A percentile compares a stretch with the other conserved stretches of the same genome.
phyloP scores from a whole-genome alignment of 2,329 filamentous ascomycete genomes.

The Colletotrichum simmondsii region DNA sequence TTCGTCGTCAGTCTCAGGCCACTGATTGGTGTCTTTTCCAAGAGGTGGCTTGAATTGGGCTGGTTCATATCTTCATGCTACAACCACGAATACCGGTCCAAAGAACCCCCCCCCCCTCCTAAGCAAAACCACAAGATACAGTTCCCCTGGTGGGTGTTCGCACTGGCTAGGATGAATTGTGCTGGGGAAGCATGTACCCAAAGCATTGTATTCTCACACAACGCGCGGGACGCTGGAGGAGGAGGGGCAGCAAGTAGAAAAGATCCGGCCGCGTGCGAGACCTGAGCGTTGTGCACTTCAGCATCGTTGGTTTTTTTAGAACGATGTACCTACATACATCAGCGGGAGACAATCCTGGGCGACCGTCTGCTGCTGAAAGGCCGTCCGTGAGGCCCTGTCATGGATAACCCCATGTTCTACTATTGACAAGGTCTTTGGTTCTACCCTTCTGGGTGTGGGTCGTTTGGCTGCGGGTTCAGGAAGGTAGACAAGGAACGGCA shows the following conservation, averaged over 20 bases:
- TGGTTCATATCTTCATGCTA: constrained; percentile 27
- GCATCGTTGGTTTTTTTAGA: background rate
- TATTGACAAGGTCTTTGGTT: constrained; percentile 26
- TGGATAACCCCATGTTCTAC: constrained; percentile 3
- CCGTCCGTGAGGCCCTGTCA: constrained; percentile 1
- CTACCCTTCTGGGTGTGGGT: background rate
- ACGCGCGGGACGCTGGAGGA: background rate
- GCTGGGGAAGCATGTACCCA: background rate
- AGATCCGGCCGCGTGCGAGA: background rate
- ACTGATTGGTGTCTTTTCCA: constrained; percentile 30
- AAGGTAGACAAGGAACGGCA: background rate
- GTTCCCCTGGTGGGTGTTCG: background rate
- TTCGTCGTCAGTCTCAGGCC: constrained; percentile 35
- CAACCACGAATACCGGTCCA: background rate
- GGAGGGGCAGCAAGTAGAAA: background rate
- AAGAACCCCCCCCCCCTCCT: background rate
- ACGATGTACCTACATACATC: background rate
- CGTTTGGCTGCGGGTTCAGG: background rate
- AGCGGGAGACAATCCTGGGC: background rate
- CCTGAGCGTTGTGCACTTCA: constrained; percentile 14
- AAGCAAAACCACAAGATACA: background rate
- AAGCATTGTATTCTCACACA: background rate
- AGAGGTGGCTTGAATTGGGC: constrained; percentile 24
- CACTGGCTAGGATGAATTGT: background rate
- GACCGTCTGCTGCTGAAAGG: background rate